These are phyloP conservation scores for Solanum dulcamara DNA, from an alignment of 257 asterid species.

Conservation along the genomic window DNA sequence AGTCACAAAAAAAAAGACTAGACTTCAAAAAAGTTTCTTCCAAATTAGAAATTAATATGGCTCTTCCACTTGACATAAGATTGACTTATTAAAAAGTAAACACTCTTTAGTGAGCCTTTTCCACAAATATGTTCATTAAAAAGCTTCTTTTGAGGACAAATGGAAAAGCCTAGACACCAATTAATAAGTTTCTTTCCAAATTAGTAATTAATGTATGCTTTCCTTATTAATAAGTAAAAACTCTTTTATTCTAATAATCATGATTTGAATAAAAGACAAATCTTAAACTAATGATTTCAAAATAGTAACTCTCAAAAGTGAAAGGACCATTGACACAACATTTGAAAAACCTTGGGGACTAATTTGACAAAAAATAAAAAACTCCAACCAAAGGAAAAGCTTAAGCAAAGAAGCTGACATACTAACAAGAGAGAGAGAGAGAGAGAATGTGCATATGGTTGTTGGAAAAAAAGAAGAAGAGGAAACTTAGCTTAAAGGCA, in stretches of 20 bases:
- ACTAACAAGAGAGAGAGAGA: conserved; percentile 1
- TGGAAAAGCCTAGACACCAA: not conserved
- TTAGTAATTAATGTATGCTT: not conserved
- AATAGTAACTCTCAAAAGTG: not conserved
- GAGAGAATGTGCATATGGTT: conserved; percentile 23
- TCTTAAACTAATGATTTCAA: not conserved
- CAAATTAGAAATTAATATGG: not conserved
- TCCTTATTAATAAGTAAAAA: not conserved
- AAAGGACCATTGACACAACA: not conserved
- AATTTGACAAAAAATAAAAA: not conserved
- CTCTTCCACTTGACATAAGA: not conserved
- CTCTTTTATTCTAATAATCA: not conserved
- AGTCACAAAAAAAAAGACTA: not conserved
- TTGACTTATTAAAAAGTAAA: not conserved
- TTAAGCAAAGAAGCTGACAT: conserved; percentile 3
- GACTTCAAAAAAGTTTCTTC: not conserved
- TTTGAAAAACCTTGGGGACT: not conserved
- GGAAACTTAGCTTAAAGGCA: conserved; percentile 68
- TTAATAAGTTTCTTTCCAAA: not conserved
- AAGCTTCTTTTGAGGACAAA: not conserved
- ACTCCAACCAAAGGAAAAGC: not conserved
- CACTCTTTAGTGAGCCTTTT: not conserved
- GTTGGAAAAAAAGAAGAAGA: conserved; percentile 28
- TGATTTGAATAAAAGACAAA: not conserved
- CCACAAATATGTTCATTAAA: not conserved